Evolutionary conservation across 1,284 basidiomycete genomes (phyloP).

Genomic region (Phellopilus nigrolimitatus): DNA sequence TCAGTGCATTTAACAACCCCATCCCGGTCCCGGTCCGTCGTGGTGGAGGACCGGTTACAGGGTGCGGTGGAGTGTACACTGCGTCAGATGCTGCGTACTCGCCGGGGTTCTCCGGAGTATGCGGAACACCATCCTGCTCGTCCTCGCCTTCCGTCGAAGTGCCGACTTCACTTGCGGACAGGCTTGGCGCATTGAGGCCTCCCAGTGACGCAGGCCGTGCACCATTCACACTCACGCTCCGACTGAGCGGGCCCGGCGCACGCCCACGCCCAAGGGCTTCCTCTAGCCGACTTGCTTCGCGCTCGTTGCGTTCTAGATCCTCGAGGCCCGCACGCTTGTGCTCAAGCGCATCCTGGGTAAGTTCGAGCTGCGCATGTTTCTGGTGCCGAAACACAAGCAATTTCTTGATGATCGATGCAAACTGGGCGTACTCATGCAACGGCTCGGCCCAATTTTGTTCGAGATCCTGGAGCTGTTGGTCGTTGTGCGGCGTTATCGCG

Average conservation of each 20-base stretch:
- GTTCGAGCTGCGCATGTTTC: constrained; percentile 97
- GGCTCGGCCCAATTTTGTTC: constrained; percentile 95
- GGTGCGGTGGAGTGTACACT: constrained; percentile 64
- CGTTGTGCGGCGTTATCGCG: not conserved
- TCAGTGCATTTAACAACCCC: constrained; percentile 88
- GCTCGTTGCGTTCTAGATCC: constrained; percentile 89
- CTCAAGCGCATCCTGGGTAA: constrained; percentile 90
- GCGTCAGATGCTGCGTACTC: constrained; percentile 27
- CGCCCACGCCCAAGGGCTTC: constrained; percentile 73
- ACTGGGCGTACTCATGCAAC: constrained; percentile 93
- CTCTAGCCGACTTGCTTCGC: constrained; percentile 85
- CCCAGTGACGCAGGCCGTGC: too few relatives aligned
- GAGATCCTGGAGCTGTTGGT: constrained; percentile 75
- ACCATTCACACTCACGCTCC: constrained; percentile 20
- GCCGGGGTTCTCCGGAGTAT: constrained; percentile 26
- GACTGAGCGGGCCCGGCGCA: constrained; percentile 26
- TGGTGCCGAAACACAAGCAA: constrained; percentile 93
- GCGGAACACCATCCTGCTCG: constrained; percentile 24
- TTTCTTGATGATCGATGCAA: constrained; percentile 91
- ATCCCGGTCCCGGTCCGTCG: constrained; percentile 65
- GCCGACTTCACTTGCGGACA: constrained; percentile 2
- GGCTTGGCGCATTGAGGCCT: not conserved
- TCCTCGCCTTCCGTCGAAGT: constrained; percentile 3
- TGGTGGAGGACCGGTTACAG: constrained; percentile 62
- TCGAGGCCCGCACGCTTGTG: constrained; percentile 84